Evolutionary conservation across 1,284 basidiomycete species (phyloP).

Genomic region (Malassezia slooffiae): DNA sequence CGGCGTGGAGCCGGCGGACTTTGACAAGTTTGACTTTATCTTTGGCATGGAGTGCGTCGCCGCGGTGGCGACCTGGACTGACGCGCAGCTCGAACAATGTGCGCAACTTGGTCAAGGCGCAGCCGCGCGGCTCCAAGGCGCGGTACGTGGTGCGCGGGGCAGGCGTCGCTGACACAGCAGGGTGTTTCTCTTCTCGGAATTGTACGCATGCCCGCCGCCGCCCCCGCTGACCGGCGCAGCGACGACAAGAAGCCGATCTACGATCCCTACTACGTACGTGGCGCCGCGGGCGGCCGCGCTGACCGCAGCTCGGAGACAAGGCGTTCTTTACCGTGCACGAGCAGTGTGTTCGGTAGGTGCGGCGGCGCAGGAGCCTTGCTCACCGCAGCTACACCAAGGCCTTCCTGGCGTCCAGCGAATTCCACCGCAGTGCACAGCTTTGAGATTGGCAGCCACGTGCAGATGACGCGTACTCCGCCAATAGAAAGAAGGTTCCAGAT

Average conservation of each 20-base stretch:
- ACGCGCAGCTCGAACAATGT: constrained; percentile 42
- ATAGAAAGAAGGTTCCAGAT: constrained; percentile 10
- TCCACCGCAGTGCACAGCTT: constrained; percentile 1
- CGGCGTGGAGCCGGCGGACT: constrained; percentile 46
- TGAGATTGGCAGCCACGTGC: constrained; percentile 14
- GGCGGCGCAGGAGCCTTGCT: constrained; percentile 16
- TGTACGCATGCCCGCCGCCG: constrained; percentile 1
- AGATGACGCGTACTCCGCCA: neutral
- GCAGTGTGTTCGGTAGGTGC: constrained; percentile 48
- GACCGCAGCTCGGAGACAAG: constrained; percentile 6
- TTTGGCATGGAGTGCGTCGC: constrained; percentile 48
- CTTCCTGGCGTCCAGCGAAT: constrained; percentile 13
- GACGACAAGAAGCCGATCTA: constrained; percentile 14
- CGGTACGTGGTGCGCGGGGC: constrained; percentile 6
- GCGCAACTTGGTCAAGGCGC: constrained; percentile 42
- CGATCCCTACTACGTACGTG: constrained; percentile 17
- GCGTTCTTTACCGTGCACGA: constrained; percentile 36
- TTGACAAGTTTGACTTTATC: constrained; percentile 49
- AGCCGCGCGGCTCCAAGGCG: constrained; percentile 35
- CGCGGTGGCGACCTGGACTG: neutral
- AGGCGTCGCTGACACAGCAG: neutral
- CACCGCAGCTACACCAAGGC: constrained; percentile 17
- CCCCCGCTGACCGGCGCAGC: constrained; percentile 4
- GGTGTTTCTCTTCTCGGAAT: constrained; percentile 10
- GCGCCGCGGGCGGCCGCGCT: neutral